Evolutionary conservation across 2,329 filamentous ascomycete species (phyloP), one percentile per base, ranked within the genome.

Genomic region (Rhynchosporium agropyri): DNA sequence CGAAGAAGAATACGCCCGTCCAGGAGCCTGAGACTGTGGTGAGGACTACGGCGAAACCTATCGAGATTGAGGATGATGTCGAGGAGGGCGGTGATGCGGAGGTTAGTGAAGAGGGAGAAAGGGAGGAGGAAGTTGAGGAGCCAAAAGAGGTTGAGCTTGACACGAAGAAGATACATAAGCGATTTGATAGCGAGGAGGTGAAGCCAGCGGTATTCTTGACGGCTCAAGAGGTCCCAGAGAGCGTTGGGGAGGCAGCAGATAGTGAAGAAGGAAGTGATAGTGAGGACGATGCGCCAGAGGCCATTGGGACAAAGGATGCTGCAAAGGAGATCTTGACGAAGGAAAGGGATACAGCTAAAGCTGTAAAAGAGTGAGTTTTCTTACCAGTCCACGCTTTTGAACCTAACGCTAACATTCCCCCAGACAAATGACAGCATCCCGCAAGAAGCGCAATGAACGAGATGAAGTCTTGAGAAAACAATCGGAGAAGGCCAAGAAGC

Each of bases 251-350:
- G 20, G 45, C 46, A 4, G 49, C 36, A 6, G 55, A 61, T 13
- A 61, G 50, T 13, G 57, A 61, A 5, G 64, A 63, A 2, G 55
- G 55, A 13, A 50, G 43, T 31, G 68, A 68, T n/a, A 72, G 70
- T 51, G 72, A 74, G 29, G 70, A 74, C 56, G 72, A 74, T 62
- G 71, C 71, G 10, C 72, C 72, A 46, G 71, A 74, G 58, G 71
- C 68, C 28, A 66, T 74, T 46, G 68, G 65, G 13, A 65, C 62
- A 8, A 60, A 72, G 54, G 67, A 69, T 33, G 71, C 72, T 36
- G 62, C 63, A 13, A 53, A 71, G 29, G 61, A 56, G 29, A 62
- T 66, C 26, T 67, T 65, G 42, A 59, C 36, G 28, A 69, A 66
- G 50, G 63, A 67, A 48, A 65, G 61, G 10, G 67, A 71, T n/a